A percentile compares a stretch with the other conserved stretches of the same genome.
phyloP scores from a whole-genome alignment of 805 yeast species.

The Suhomyces canberraensis region DNA sequence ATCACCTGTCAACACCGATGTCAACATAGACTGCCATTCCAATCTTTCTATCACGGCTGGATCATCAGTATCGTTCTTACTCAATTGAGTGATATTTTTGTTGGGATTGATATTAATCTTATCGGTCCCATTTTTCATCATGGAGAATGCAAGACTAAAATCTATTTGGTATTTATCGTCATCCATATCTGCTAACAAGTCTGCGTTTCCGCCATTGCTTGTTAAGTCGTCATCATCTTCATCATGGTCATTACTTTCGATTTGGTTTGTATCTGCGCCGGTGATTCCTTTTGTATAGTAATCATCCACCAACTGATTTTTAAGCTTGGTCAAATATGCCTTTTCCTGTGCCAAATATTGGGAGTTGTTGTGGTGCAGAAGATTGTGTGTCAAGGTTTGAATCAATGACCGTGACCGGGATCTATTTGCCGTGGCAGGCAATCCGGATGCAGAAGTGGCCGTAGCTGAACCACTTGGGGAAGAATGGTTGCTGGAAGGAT shows the following conservation, averaged over 20 bases:
- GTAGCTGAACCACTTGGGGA: background rate
- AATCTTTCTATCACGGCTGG: constrained; percentile 67
- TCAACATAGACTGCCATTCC: constrained; percentile 95
- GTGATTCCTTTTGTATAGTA: constrained; percentile 68
- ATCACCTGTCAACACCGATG: constrained; percentile 90
- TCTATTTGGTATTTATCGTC: constrained; percentile 49
- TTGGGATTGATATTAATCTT: constrained; percentile 15
- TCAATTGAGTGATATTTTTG: constrained; percentile 34
- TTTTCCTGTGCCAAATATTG: constrained; percentile 62
- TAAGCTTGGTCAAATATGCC: constrained; percentile 59
- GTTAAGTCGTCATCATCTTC: constrained; percentile 30
- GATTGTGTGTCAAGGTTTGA: constrained; percentile 16
- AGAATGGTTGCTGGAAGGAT: background rate
- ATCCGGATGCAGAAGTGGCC: background rate
- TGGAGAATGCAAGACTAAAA: constrained; percentile 35
- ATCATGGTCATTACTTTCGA: constrained; percentile 22
- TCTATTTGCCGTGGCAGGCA: constrained; percentile 1
- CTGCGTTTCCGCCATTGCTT: constrained; percentile 28
- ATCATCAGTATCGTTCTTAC: constrained; percentile 39
- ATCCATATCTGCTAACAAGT: constrained; percentile 38
- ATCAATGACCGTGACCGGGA: constrained; percentile 18
- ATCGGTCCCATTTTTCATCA: constrained; percentile 23
- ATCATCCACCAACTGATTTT: constrained; percentile 62
- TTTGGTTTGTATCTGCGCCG: constrained; percentile 31
- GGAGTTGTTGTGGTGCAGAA: constrained; percentile 19